Evolutionary conservation across 305 asterid genomes (phyloP), one percentile per base, ranked within the genome.

Genomic region (Rubia peregrina): DNA sequence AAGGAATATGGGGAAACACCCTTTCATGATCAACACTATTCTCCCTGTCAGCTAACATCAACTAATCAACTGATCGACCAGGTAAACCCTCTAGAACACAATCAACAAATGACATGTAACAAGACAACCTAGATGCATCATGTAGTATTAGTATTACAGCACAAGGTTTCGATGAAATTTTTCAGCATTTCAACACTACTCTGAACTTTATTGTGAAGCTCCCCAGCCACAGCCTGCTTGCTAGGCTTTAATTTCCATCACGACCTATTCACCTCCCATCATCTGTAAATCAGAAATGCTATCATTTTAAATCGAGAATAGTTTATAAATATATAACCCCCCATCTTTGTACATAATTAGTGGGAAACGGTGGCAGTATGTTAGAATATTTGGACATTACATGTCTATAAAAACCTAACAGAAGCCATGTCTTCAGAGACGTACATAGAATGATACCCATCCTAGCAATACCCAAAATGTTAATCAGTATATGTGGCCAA

Each of bases 231-330:
- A 12, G 30, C 61, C 61, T 13, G 5, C 30, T 26, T 16, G 22
- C 59, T 51, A 44, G 16, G 51, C 61, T 7, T 49, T 9, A 36
- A 65, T 49, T 42, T 66, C 65, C 60, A 62, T 36, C 74, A 61
- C 17, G 36, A 62, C 48, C 81, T 85, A 87, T 36, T 85, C 84
- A 65, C 87, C 84, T 55, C 88, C 79, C 90, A 88, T 88, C 91
- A 90, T 90, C 96, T 90, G 91, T 87, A 80, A 77, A 81, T 49
- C 67, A 30, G 67, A 1, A 41, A 22, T 41, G 43, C 3, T 41
- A 57, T 22, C 11, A 42, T 56, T 63, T 59, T 42, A 11, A 70
- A 38, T 36, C 38, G 24, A 7, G n/a, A 42, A 65, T 4, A 13
- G 9, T 43, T 7, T 19, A 19, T 48, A 4, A 26, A 14, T 48